Base-by-base conservation (phyloP, 1,284 basidiomycete genomes). In the Neonothopanus nambi region DNA sequence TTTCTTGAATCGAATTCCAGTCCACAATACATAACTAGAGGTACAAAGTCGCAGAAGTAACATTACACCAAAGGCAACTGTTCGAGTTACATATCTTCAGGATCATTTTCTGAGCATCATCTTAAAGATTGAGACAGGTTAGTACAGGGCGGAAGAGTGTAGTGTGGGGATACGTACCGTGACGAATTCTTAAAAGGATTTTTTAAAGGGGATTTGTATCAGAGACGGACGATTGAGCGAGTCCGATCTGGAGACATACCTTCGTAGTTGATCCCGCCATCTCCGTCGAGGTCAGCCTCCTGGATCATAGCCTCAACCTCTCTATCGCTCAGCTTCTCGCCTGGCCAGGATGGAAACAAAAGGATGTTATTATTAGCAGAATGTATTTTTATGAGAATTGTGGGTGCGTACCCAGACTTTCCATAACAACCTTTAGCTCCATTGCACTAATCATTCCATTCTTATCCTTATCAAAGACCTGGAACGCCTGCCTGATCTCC, bases 261-360 rank as follows among this genome's bases (percentile, higher is more conserved):
- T 3, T 81, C 78, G 66, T 87, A 85, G 70, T 87, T 85, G 72
- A 86, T 87, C 70, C 85, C 84, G 41, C 89, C 89, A 66, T 91
- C 89, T 37, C 89, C 91, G 63, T 94, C 91, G 41, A 89, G 82
- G 68, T 94, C 91, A 47, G 92, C 92, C 72, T 93, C 92, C 50
- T 89, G 81, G 67, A 94, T 94, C 91, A 94, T 93, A 75, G 93
- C 91, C 59, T 90, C 87, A 56, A 94, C 89, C 74, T 93, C 91
- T 45, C 74, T 79, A 65, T 94, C 91, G 20, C 87, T 83, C 52
- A 94, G 76, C 71, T 91, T 92, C 77, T 94, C 92, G 58, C 89
- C 89, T 78, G 30, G 13, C 13, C 30, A 13, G 30, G 8, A 33
- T 11, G 30, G 9, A 33, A 5, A 33, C 11, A n/a, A 18, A 40